Conservation (phyloP, 2,329 filamentous ascomycete genomes). For the Colletotrichum shisoi region DNA sequence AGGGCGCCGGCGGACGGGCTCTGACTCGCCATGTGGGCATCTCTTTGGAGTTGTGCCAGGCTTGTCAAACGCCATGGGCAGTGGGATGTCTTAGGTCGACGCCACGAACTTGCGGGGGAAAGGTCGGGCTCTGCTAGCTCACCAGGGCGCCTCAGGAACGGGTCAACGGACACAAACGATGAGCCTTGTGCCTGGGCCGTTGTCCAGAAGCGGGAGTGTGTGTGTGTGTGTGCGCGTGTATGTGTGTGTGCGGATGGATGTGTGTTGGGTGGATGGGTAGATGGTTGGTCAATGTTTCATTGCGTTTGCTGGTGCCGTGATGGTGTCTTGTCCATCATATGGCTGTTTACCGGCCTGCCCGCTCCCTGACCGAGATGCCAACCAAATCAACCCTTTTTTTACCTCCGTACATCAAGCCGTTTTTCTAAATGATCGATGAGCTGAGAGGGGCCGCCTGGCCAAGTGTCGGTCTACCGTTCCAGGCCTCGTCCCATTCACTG, state of each 20-base stretch:
- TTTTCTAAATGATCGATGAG: too few species aligned
- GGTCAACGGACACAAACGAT: conserved; percentile 24
- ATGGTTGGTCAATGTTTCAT: background rate
- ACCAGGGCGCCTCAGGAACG: conserved; percentile 11
- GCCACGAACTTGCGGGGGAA: conserved; percentile 37
- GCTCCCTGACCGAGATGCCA: background rate
- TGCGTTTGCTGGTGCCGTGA: background rate
- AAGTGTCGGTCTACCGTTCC: conserved; percentile 19
- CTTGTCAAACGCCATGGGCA: conserved; percentile 38
- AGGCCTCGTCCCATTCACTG: conserved; percentile 11
- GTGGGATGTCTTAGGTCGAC: conserved; percentile 35
- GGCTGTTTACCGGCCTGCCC: background rate
- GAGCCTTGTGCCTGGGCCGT: background rate
- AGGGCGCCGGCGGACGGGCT: conserved; percentile 10
- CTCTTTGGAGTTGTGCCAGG: conserved; percentile 34
- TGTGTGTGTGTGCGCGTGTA: too few species aligned
- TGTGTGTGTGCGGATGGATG: too few species aligned
- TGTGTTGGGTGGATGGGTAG: background rate
- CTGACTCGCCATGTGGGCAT: conserved; percentile 29
- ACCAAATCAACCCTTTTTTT: background rate
- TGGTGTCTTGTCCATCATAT: conserved; percentile 19
- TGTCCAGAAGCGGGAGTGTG: background rate
- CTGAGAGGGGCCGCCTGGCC: conserved; percentile 1
- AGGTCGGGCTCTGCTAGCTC: background rate
- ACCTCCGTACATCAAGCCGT: too few species aligned